These are phyloP conservation scores for Penicillium waksmanii DNA, from an alignment of 495 filamentous ascomycete genomes.

Conservation along the genomic window DNA sequence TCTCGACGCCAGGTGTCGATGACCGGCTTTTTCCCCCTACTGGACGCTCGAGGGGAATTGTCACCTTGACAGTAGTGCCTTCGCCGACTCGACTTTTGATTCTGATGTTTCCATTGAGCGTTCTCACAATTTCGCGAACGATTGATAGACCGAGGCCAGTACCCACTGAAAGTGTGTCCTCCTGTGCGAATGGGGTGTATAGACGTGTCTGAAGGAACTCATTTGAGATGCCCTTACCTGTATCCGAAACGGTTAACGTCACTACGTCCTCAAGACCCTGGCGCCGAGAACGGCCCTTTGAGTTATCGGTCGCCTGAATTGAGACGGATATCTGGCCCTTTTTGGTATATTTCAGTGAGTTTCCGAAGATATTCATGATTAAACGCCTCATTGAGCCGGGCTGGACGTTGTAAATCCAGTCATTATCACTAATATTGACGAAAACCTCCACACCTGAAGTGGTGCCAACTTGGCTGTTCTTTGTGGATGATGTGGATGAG, in stretches of 20 bases:
- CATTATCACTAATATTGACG: slow-evolving; percentile 51
- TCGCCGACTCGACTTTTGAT: too few relatives aligned
- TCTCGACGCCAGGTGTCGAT: too few relatives aligned
- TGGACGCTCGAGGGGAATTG: too few relatives aligned
- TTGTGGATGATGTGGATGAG: too few relatives aligned
- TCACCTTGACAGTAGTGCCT: too few relatives aligned
- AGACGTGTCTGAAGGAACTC: too few relatives aligned
- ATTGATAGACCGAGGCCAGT: too few relatives aligned
- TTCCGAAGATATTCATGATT: slow-evolving; percentile 75
- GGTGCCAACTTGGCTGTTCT: background rate
- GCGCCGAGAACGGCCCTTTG: slow-evolving; percentile 14
- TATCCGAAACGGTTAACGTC: slow-evolving; percentile 45
- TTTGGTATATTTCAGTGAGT: slow-evolving; percentile 71
- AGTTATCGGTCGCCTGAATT: slow-evolving; percentile 44
- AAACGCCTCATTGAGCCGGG: slow-evolving; percentile 66
- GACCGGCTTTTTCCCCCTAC: too few relatives aligned
- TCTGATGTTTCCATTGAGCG: too few relatives aligned
- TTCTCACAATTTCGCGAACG: too few relatives aligned
- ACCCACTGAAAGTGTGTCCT: too few relatives aligned
- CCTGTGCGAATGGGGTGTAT: too few relatives aligned
- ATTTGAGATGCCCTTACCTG: slow-evolving; percentile 49
- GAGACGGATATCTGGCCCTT: slow-evolving; percentile 61
- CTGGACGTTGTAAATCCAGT: slow-evolving; percentile 59
- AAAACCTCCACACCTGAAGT: slow-evolving; percentile 47
- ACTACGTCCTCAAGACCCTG: slow-evolving; percentile 35